phyloP scores from a whole-genome alignment of 108 stramenopile genomes.

The Cylindrotheca fusiformis region DNA sequence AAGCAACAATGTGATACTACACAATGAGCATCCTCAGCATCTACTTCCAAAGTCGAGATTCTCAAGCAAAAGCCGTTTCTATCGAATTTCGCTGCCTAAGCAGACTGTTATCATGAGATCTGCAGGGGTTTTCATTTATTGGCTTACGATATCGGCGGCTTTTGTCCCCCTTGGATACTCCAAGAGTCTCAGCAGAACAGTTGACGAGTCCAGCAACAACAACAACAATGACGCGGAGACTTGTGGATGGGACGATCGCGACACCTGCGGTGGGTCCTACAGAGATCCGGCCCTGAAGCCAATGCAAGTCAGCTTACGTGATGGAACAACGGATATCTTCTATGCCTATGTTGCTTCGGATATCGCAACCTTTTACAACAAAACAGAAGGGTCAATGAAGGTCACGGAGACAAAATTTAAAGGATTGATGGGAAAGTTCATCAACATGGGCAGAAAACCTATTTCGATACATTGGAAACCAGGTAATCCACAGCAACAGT shows the following conservation, averaged over 20 bases:
- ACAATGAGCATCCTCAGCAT: no score
- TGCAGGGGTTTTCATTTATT: background rate
- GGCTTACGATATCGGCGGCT: background rate
- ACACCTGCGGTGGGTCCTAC: background rate
- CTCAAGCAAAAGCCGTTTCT: background rate
- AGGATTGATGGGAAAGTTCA: slow-evolving; percentile 43
- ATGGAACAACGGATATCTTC: slow-evolving; percentile 17
- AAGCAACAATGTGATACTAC: no score
- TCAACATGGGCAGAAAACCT: slow-evolving; percentile 37
- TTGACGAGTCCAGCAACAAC: background rate
- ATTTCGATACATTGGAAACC: slow-evolving; percentile 35
- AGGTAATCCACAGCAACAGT: background rate
- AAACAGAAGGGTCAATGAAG: slow-evolving; percentile 15
- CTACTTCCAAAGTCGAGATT: background rate
- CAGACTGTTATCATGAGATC: background rate
- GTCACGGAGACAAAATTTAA: slow-evolving; percentile 18
- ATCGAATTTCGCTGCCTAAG: background rate
- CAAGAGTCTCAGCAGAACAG: background rate
- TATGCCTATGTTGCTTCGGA: slow-evolving; percentile 43
- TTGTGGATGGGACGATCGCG: slow-evolving; percentile 16
- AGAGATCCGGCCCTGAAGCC: slow-evolving; percentile 28
- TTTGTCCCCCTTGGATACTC: background rate
- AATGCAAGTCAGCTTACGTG: slow-evolving; percentile 24
- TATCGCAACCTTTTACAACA: slow-evolving; percentile 48
- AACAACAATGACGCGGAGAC: background rate